These are phyloP conservation scores for Saccharomycopsis microspora DNA, from an alignment of 805 yeast genomes.

Conservation along the genomic window DNA sequence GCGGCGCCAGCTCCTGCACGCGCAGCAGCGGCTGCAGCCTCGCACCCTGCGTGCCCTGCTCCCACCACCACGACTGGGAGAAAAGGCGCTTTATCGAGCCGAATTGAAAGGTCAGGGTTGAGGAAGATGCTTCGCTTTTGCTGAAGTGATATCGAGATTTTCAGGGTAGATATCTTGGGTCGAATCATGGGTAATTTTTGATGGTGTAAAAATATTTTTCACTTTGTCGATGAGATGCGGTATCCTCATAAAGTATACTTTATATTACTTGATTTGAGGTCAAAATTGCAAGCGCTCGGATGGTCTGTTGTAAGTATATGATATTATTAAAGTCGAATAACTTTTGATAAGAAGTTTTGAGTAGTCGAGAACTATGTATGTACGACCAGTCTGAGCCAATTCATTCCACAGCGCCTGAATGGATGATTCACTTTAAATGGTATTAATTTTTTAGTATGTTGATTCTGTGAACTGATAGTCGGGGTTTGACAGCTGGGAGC, in stretches of 20 bases:
- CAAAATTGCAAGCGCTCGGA: no score
- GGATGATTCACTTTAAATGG: no score
- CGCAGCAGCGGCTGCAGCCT: slow-evolving; percentile 91
- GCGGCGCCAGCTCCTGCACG: slow-evolving; percentile 64
- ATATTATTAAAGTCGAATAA: no score
- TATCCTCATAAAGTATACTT: slow-evolving; percentile 14
- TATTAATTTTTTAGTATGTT: no score
- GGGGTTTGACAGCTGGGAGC: no score
- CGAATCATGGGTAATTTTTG: neutral
- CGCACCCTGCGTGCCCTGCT: slow-evolving; percentile 99
- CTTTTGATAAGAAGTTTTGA: no score
- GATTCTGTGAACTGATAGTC: no score
- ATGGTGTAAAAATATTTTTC: neutral
- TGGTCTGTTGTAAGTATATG: no score
- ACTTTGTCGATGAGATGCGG: neutral
- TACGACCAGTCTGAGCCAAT: no score
- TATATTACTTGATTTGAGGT: slow-evolving; percentile 23
- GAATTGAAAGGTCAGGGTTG: slow-evolving; percentile 26
- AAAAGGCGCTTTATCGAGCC: slow-evolving; percentile 22
- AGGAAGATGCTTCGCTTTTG: slow-evolving; percentile 17
- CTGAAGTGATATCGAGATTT: neutral
- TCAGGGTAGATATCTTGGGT: neutral
- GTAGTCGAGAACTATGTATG: no score
- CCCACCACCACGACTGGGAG: slow-evolving; percentile 83
- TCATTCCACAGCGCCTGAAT: no score